A percentile compares a stretch with the other conserved stretches of the same genome.
Evolutionary conservation across 495 filamentous ascomycete species (phyloP).

Genomic region (Tuber aestivum): DNA sequence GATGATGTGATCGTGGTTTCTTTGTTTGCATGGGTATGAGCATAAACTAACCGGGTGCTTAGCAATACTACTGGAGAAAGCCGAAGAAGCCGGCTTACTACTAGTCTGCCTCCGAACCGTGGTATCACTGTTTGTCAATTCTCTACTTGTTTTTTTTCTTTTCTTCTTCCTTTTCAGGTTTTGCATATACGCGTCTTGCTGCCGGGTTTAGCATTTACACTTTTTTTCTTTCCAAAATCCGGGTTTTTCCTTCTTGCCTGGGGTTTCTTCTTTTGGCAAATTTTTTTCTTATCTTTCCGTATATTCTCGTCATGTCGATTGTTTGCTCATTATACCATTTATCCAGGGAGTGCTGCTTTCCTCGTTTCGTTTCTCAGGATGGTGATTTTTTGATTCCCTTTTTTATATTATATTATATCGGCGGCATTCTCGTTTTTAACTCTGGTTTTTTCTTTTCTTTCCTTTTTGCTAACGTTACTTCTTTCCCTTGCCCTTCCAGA

Average conservation of each 20-base stretch:
- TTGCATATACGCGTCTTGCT: slow-evolving; percentile 5
- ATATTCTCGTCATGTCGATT: background rate
- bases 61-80: slow-evolving; percentile 95
- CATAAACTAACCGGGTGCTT: slow-evolving; percentile 33
- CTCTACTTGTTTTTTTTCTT: background rate
- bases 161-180: background rate
- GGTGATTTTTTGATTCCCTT: slow-evolving; percentile 8
- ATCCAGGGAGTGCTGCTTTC: background rate
- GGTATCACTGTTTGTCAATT: background rate
- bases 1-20: slow-evolving; percentile 30
- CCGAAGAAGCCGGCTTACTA: slow-evolving; percentile 50
- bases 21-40: slow-evolving; percentile 20
- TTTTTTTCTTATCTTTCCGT: background rate
- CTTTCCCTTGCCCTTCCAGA: slow-evolving; percentile 12
- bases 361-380: slow-evolving; percentile 1
- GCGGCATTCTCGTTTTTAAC: background rate
- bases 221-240: background rate
- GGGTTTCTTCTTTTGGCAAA: background rate
- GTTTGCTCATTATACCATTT: slow-evolving; percentile 2
- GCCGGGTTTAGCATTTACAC: slow-evolving; percentile 5
- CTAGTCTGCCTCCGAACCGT: background rate
- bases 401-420: slow-evolving; percentile 18
- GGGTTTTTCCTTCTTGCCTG: background rate
- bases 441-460: too few species aligned
- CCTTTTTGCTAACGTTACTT: slow-evolving; percentile 6